Base-by-base conservation (phyloP, 805 yeast species). In the Kockiozyma suomiensis region DNA sequence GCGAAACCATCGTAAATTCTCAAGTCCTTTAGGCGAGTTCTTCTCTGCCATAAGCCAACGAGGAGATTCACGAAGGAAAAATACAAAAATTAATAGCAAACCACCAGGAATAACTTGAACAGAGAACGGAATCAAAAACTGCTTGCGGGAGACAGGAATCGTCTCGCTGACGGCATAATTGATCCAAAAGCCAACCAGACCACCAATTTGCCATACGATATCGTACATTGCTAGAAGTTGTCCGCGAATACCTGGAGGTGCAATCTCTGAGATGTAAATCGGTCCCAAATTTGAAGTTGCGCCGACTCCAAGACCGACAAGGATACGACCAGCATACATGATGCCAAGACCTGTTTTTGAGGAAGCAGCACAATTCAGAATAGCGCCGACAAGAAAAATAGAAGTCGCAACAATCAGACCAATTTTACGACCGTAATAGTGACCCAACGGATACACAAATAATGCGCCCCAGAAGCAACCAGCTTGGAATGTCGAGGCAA, bases 241-340 rank as follows among this genome's bases (percentile, higher is more conserved):
- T 66, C 94, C 96, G 76, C 96, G 81, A 54, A 87, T 83, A 79
- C 86, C 85, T 67, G 82, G 85, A 26, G 94, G 94, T 23, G 90
- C 83, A 33, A 88, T 85, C 73, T 88, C 90, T 33, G 92, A 87
- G 77, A 86, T 85, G 72, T 87, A 67, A 19, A 66, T 56, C 3
- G 84, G 83, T 5, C 81, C 82, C 53, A 76, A 81, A 13, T 84
- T 75, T 10, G 84, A 78, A 61, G 82, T 81, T 56, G 80, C 76
- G 64, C 85, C 86, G 50, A 82, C 77, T 70, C 85, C 84, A 38
- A 81, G 60, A 61, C 85, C 86, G 56, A 82, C 74, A 62, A 82
- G 76, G 21, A 81, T 66, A 64, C 84, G 74, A 33, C 83, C 84
- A 61, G 73, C 68, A 66, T 76, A 77, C 65, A 71, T 56, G 63